phyloP scores from a whole-genome alignment of 352 stramenopile genomes.

The Phytophthora colocasiae region DNA sequence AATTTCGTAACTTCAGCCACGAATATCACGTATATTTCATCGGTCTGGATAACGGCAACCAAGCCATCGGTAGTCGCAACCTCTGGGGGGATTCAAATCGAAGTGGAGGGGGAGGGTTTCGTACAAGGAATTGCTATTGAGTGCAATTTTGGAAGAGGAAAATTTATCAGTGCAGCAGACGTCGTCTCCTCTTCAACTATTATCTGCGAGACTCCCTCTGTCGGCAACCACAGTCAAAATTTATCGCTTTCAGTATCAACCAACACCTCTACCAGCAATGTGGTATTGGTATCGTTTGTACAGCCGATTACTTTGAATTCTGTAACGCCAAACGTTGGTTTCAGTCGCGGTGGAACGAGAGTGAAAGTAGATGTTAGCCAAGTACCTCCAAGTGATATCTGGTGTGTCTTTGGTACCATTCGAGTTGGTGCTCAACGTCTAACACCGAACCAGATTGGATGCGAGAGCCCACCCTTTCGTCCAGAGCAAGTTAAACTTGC shows the following conservation, averaged over 20 bases:
- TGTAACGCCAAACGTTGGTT: constrained; percentile 35
- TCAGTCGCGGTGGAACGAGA: constrained; percentile 35
- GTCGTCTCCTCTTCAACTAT: constrained; percentile 21
- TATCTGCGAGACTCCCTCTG: constrained; percentile 28
- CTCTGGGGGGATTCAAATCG: constrained; percentile 28
- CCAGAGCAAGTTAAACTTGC: constrained; percentile 25
- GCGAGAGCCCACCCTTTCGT: constrained; percentile 31
- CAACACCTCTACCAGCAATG: constrained; percentile 33
- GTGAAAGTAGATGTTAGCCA: constrained; percentile 30
- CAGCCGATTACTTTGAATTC: constrained; percentile 24
- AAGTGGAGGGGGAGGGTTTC: constrained; percentile 40
- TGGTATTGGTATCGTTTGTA: constrained; percentile 44
- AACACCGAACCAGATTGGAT: constrained; percentile 26
- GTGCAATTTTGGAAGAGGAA: constrained; percentile 39
- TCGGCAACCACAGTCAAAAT: constrained; percentile 15
- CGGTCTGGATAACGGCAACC: constrained; percentile 31
- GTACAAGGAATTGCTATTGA: not conserved
- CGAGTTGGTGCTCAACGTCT: constrained; percentile 20
- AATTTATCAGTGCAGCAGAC: constrained; percentile 19
- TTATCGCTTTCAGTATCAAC: constrained; percentile 33
- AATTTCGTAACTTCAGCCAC: constrained; percentile 36
- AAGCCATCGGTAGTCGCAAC: constrained; percentile 26
- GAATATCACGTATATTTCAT: constrained; percentile 21
- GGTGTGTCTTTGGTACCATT: constrained; percentile 42
- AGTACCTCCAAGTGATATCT: constrained; percentile 11